Base-by-base conservation (phyloP, 164 flowering plant genomes). In the Annona cherimola region DNA sequence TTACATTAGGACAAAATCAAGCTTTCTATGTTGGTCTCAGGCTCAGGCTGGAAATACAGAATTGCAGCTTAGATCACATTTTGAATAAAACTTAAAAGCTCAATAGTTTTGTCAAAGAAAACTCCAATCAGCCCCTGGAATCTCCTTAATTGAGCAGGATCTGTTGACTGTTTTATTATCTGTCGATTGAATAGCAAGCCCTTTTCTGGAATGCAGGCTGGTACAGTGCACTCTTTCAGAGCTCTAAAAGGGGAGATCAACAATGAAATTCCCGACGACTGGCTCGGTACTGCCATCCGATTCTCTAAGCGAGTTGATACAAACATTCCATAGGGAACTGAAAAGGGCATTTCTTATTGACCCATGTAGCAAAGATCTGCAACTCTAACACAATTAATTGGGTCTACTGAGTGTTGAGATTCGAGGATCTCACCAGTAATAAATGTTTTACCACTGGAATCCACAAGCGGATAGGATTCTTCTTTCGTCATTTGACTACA, bases 211-310 rank as follows among this genome's bases (percentile, higher is more conserved):
- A 70, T 71, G 44, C 88, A 94, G 99, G 98, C 91, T 72, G 95
- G 92, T 8, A 88, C 98, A 59, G 69, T 44, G 64, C 89, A 95
- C 78, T 84, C 96, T 3, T 61, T 85, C 68, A 85, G 80, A 80
- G 99, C 96, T 43, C 74, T 95, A 16, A 83, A 75, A 19, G 99
- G 99, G 42, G 88, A 87, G 71, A 44, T 95, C 59, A 82, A 54
- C 63, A 80, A 72, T 62, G 68, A 67, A 42, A 79, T 88, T 68
- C 95, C 96, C 5, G 94, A 86, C 41, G 96, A 92, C 76, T 95
- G 99, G 99, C 83, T 86, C 46, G 99, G 99, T 14, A 95, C 99
- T 0, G 79, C 83, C 41, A 87, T 95, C 73, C 83, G 93, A 7
- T 83, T 78, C 42, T 72, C 76, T 3, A 66, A 73, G 63, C 43